These are phyloP conservation scores for Veloporphyrellus conicus DNA, from an alignment of 1,284 basidiomycete species.

Conservation along the genomic window DNA sequence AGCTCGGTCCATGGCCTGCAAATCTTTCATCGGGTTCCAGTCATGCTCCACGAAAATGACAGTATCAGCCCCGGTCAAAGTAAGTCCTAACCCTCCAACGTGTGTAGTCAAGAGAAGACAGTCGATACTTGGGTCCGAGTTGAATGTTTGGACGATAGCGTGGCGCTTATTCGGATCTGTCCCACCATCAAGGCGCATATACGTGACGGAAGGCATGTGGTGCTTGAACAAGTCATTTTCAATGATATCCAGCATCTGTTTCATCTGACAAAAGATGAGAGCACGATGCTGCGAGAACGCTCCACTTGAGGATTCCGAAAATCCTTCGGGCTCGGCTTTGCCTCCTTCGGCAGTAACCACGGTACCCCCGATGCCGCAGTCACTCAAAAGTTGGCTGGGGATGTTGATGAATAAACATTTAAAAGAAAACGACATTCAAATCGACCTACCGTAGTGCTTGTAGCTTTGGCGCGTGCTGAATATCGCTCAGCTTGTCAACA, in stretches of 20 bases:
- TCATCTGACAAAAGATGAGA: constrained; percentile 98
- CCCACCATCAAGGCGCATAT: constrained; percentile 94
- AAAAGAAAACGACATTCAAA: neutral
- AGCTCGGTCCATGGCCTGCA: constrained; percentile 99
- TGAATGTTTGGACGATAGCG: constrained; percentile 97
- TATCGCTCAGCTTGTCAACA: constrained; percentile 60
- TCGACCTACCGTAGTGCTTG: constrained; percentile 76
- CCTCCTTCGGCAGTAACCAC: constrained; percentile 44
- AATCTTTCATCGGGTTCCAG: constrained; percentile 99
- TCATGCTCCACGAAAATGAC: constrained; percentile 99
- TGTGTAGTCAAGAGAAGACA: constrained; percentile 94
- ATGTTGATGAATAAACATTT: constrained; percentile 6
- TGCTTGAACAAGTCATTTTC: constrained; percentile 89
- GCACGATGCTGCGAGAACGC: constrained; percentile 92
- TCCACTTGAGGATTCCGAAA: constrained; percentile 48
- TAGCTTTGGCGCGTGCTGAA: constrained; percentile 91
- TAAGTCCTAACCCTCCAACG: constrained; percentile 94
- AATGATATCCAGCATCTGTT: constrained; percentile 98
- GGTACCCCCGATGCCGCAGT: constrained; percentile 87
- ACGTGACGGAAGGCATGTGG: constrained; percentile 93
- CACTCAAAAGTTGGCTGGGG: constrained; percentile 81
- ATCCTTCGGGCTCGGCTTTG: constrained; percentile 63
- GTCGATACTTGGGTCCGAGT: constrained; percentile 95
- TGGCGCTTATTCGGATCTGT: constrained; percentile 90
- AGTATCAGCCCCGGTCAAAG: constrained; percentile 96